Evolutionary conservation across 192 early-diverging fungal genomes (phyloP).

Genomic region (Phycomyces nitens): DNA sequence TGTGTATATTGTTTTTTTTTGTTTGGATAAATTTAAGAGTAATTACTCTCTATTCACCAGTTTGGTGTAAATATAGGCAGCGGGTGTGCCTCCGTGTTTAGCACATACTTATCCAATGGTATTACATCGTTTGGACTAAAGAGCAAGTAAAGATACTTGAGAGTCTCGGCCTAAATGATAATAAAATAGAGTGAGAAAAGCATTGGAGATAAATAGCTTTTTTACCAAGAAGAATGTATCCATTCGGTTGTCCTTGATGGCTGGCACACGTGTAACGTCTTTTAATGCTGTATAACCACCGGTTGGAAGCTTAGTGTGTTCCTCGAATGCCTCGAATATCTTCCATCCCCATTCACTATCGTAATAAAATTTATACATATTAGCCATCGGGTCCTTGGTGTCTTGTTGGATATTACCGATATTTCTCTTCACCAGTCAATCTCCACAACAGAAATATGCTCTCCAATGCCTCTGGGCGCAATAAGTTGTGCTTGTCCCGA

Average conservation of each 20-base stretch:
- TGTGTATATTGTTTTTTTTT: slow-evolving; percentile 1
- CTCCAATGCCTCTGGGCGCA: slow-evolving; percentile 90
- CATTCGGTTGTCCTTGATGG: slow-evolving; percentile 65
- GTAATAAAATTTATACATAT: not conserved
- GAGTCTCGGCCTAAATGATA: slow-evolving; percentile 70
- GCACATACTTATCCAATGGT: slow-evolving; percentile 57
- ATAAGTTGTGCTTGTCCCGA: slow-evolving; percentile 68
- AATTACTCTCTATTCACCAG: not conserved
- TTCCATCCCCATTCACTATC: slow-evolving; percentile 76
- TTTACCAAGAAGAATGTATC: slow-evolving; percentile 71
- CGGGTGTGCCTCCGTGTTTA: slow-evolving; percentile 74
- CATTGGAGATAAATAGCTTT: not conserved
- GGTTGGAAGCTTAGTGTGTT: slow-evolving; percentile 61
- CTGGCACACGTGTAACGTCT: slow-evolving; percentile 51
- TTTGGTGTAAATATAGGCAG: slow-evolving; percentile 3
- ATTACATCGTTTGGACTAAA: slow-evolving; percentile 52
- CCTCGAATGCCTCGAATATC: slow-evolving; percentile 84
- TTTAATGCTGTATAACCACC: slow-evolving; percentile 60
- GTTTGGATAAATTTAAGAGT: not conserved
- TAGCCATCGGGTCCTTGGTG: not conserved
- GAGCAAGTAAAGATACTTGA: slow-evolving; percentile 68
- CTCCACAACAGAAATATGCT: slow-evolving; percentile 84
- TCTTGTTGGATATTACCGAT: slow-evolving; percentile 52
- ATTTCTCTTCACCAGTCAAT: slow-evolving; percentile 79
- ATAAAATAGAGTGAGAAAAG: slow-evolving; percentile 22